Percentiles rank a stretch among this genome's conserved stretches.
Evolutionary conservation across 352 stramenopile genomes (phyloP).

Genomic region (Phytophthora melonis): DNA sequence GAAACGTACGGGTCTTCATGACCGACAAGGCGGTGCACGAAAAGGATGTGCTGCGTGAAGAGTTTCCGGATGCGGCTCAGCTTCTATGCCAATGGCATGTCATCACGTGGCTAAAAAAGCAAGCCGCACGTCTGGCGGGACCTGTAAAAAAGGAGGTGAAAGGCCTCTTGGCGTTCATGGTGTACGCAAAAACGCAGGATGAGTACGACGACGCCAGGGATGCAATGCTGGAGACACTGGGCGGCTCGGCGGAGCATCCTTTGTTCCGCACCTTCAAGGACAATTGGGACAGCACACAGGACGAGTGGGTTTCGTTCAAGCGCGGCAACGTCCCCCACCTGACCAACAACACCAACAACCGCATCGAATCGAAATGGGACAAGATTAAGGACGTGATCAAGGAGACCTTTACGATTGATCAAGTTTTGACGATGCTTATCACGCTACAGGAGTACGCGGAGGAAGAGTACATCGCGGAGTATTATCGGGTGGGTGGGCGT

Average conservation of each 20-base stretch:
- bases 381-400: constrained; percentile 17
- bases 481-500: constrained; percentile 4
- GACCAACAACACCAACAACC: constrained; percentile 28
- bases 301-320: constrained; percentile 13
- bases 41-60: neutral
- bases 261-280: neutral
- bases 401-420: constrained; percentile 1
- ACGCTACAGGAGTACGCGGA: constrained; percentile 11
- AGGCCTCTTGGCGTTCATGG: no score
- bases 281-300: constrained; percentile 7
- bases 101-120: no score
- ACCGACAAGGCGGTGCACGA: constrained; percentile 19
- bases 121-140: no score
- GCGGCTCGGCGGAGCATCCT: neutral
- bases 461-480: constrained; percentile 15
- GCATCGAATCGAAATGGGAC: constrained; percentile 15
- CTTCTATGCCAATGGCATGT: no score
- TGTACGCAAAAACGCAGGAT: no score
- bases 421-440: constrained; percentile 6
- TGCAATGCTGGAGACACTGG: neutral
- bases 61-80: neutral
- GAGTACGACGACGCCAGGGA: constrained; percentile 6
- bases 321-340: constrained; percentile 16
- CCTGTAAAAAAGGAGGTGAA: no score
- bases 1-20: constrained; percentile 6